Evolutionary conservation across 2,329 filamentous ascomycete species (phyloP).

Genomic region (Cercospora berteroae): DNA sequence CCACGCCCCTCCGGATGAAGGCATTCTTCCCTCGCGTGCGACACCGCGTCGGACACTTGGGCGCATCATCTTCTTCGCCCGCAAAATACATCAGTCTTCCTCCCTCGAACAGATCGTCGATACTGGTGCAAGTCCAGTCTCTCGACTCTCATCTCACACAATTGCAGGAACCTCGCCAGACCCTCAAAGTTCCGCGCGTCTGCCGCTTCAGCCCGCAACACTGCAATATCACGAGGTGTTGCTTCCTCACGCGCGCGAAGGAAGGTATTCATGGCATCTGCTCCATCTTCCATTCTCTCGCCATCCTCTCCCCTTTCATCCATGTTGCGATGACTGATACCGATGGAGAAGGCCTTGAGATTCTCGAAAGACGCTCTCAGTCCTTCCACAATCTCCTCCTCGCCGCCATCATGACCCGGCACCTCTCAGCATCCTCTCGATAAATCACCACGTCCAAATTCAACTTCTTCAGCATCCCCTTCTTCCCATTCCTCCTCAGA

Average conservation of each 20-base stretch:
- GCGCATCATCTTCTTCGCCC: background rate
- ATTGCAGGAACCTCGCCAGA: slow-evolving; percentile 3
- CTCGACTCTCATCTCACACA: slow-evolving; percentile 11
- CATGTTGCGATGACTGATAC: background rate
- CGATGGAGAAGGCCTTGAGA: slow-evolving; percentile 10
- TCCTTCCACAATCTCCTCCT: background rate
- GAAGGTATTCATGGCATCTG: background rate
- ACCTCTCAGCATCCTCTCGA: background rate
- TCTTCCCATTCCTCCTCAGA: background rate
- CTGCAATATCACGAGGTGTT: background rate
- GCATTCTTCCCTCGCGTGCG: slow-evolving; percentile 7
- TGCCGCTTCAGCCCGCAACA: slow-evolving; percentile 7
- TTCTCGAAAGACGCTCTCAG: background rate
- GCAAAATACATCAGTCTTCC: slow-evolving; percentile 13
- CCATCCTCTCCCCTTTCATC: background rate
- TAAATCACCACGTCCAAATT: background rate
- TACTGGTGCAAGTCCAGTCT: slow-evolving; percentile 16
- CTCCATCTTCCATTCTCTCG: background rate
- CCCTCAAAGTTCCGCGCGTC: slow-evolving; percentile 14
- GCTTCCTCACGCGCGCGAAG: background rate
- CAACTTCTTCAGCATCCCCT: background rate
- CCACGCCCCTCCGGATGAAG: background rate
- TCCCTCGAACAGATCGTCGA: slow-evolving; percentile 17
- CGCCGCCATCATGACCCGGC: background rate
- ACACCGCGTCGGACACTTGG: slow-evolving; percentile 8